Base-by-base conservation (phyloP, 2,329 filamentous ascomycete genomes). In the Fusarium pininemorale region DNA sequence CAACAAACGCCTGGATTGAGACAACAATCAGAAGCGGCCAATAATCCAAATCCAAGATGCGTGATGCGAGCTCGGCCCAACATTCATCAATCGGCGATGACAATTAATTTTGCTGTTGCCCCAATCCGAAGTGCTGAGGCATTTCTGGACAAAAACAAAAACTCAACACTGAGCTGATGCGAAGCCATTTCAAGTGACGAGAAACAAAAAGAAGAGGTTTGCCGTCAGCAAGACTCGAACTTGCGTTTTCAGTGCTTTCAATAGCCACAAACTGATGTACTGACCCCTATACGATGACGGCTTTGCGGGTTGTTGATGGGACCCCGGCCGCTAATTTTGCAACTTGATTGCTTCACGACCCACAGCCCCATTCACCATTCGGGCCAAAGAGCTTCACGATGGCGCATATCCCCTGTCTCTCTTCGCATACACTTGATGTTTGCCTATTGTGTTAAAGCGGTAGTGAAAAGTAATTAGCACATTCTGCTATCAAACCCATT, bases 261-360 rank as follows among this genome's bases (percentile, higher is more conserved):
- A 67, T 11, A 67, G 54, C 65, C 63, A 67, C 65, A 67, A 67
- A 67, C 65, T 67, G 65, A 67, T 67, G 63, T 67, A 67, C 65
- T 68, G 44, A 68, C 65, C 65, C 65, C 65, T 68, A 68, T 68
- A 68, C 65, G 65, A 68, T 68, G 65, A 68, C 65, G 65, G 65
- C 65, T 20, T 53, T 3, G 13, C 13, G 47, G 44, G n/a, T 50
- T 32, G 13, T 51, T 22, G 39, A 53, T 47, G 65, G 18, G 26
- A 32, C 20, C 28, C 35, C 18, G 7, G 9, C 9, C 7, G n/a
- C 5, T 51, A 53, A 67, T 41, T 67, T 0, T 13, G 12, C 16
- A 7, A 1, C 1, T 41, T 67, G n/a, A 13, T 22, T 22, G 18
- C 3, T 14, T 6, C 13, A 32, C 1, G 30, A 37, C 24, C 55